phyloP scores from a whole-genome alignment of 2,329 filamentous ascomycete genomes.

The Ophiostoma perfectum region DNA sequence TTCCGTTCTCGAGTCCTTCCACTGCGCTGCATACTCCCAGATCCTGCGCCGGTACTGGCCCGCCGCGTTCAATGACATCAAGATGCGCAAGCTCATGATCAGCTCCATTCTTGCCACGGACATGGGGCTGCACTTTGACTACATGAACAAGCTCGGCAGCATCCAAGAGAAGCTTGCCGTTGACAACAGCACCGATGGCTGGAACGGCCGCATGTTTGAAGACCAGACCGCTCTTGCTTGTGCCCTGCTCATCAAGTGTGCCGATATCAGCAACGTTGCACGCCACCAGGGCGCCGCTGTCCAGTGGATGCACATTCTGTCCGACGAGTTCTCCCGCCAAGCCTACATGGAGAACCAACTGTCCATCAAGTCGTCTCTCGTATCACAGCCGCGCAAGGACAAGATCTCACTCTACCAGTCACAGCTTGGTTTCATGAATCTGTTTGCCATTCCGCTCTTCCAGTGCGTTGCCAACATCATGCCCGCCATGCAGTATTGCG shows the following conservation, averaged over 20 bases:
- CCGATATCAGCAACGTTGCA: constrained; percentile 97
- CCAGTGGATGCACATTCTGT: constrained; percentile 88
- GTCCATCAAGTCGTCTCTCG: constrained; percentile 79
- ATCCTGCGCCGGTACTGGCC: constrained; percentile 93
- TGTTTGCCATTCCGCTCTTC: constrained; percentile 90
- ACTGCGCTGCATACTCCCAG: constrained; percentile 94
- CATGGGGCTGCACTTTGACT: constrained; percentile 95
- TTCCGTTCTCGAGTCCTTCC: constrained; percentile 93
- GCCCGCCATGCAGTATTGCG: constrained; percentile 76
- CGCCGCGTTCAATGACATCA: constrained; percentile 66
- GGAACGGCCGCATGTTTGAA: constrained; percentile 70
- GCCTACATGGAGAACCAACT: constrained; percentile 86
- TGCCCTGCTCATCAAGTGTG: constrained; percentile 91
- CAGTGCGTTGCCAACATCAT: constrained; percentile 80
- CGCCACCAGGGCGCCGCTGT: constrained; percentile 76
- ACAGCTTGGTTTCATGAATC: constrained; percentile 93
- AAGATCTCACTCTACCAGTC: constrained; percentile 75
- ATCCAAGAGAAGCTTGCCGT: constrained; percentile 71
- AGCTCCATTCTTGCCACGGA: constrained; percentile 96
- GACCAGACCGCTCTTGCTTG: constrained; percentile 78
- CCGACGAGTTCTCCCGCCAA: constrained; percentile 90
- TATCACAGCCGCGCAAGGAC: constrained; percentile 79
- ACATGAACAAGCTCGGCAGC: constrained; percentile 82
- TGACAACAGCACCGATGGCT: constrained; percentile 61
- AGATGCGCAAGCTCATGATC: constrained; percentile 86